Evolutionary conservation across 169 alveolate species (phyloP).

Genomic region (Babesia ovata): DNA sequence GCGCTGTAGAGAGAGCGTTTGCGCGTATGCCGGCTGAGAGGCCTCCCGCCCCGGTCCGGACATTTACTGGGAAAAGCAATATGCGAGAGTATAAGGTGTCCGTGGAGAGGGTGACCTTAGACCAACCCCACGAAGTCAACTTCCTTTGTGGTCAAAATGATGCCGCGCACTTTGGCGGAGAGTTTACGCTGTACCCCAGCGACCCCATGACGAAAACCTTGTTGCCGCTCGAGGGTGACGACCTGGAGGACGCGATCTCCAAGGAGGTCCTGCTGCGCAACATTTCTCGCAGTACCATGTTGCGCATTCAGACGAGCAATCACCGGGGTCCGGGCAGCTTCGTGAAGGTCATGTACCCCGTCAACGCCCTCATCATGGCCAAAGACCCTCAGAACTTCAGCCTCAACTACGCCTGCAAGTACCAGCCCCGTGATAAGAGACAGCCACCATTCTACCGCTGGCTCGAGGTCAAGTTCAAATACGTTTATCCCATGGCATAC

Average conservation of each 20-base stretch:
- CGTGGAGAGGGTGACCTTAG: background rate
- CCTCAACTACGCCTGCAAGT: constrained; percentile 57
- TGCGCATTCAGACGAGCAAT: background rate
- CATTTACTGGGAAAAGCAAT: no score
- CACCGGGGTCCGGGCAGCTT: background rate
- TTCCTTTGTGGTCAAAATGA: background rate
- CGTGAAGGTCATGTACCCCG: constrained; percentile 10
- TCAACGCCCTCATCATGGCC: constrained; percentile 45
- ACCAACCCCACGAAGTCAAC: background rate
- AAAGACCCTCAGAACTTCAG: constrained; percentile 41
- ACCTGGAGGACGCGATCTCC: background rate
- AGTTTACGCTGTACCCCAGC: constrained; percentile 8
- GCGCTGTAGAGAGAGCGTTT: no score
- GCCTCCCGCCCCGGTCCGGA: no score
- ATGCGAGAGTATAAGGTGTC: no score
- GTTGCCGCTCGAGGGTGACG: background rate
- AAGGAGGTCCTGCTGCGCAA: background rate
- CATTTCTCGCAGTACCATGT: background rate
- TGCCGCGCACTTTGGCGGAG: background rate
- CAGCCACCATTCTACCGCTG: constrained; percentile 30
- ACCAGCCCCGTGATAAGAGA: constrained; percentile 8
- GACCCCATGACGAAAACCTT: constrained; percentile 13
- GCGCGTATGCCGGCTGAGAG: no score
- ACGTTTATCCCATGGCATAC: constrained; percentile 59
- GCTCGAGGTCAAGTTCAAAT: constrained; percentile 35